phyloP scores from a whole-genome alignment of 2,329 filamentous ascomycete species.

The Sporothrix schenckii region DNA sequence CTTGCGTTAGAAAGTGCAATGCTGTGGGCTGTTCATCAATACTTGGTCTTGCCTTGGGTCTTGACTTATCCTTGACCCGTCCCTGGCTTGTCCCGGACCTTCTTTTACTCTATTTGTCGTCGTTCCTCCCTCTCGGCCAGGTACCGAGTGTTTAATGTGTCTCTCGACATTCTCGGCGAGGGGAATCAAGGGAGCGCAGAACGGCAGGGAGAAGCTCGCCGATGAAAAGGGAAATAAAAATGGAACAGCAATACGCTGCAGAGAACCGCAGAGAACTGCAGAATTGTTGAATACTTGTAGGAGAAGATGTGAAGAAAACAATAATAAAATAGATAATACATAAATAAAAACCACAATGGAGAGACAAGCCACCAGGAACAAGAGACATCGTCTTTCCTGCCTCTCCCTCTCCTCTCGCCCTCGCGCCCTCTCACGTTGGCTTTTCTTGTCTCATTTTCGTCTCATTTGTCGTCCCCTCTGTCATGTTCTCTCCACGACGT shows the following conservation, averaged over 20 bases:
- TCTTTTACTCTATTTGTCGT: neutral
- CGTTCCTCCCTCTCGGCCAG: neutral
- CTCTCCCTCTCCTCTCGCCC: neutral
- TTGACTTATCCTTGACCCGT: too few relatives aligned
- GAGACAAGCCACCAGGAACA: slow-evolving; percentile 25
- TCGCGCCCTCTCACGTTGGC: neutral
- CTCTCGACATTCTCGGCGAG: slow-evolving; percentile 19
- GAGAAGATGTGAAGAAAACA: neutral
- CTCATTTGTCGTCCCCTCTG: too few relatives aligned
- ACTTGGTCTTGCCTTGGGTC: too few relatives aligned
- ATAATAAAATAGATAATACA: neutral
- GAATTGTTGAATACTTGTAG: neutral
- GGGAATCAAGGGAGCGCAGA: slow-evolving; percentile 21
- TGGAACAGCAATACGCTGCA: too few relatives aligned
- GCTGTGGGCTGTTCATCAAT: neutral
- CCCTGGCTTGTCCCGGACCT: too few relatives aligned
- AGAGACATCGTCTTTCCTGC: slow-evolving; percentile 15
- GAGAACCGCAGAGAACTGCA: neutral
- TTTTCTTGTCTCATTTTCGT: neutral
- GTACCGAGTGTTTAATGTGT: slow-evolving; percentile 9
- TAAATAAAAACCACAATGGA: neutral
- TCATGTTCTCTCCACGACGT: too few relatives aligned
- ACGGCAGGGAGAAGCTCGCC: slow-evolving; percentile 19
- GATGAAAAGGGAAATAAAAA: neutral
- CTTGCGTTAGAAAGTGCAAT: slow-evolving; percentile 19